Conservation (phyloP, 164 flowering plant genomes). For the Houttuynia cordata region DNA sequence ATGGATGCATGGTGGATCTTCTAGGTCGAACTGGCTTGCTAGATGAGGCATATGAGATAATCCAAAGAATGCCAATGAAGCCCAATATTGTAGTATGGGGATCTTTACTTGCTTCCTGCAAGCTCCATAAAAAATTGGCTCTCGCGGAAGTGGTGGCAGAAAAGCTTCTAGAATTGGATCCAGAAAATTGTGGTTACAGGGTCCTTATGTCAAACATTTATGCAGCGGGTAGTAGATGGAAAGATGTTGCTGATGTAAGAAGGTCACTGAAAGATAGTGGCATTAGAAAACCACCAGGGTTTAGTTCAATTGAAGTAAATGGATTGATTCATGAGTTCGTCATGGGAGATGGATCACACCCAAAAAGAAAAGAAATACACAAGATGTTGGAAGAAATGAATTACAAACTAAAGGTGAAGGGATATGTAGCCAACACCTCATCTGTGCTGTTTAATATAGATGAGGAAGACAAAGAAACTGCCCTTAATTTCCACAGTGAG, state of each 20-base stretch:
- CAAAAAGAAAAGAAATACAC: slow-evolving; percentile 15
- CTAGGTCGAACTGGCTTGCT: slow-evolving; percentile 53
- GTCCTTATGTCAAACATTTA: slow-evolving; percentile 40
- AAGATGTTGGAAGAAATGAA: slow-evolving; percentile 34
- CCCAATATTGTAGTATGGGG: slow-evolving; percentile 45
- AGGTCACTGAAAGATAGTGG: slow-evolving; percentile 26
- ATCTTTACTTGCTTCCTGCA: slow-evolving; percentile 41
- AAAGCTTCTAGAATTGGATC: slow-evolving; percentile 30
- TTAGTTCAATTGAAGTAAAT: slow-evolving; percentile 36
- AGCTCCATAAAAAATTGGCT: slow-evolving; percentile 28
- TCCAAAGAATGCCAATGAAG: slow-evolving; percentile 33
- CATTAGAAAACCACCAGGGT: slow-evolving; percentile 34
- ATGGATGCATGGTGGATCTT: slow-evolving; percentile 59
- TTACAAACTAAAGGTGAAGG: slow-evolving; percentile 27
- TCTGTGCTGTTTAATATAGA: slow-evolving; percentile 28
- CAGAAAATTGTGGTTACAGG: slow-evolving; percentile 33
- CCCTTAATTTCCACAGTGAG: slow-evolving; percentile 37
- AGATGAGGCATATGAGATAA: slow-evolving; percentile 29
- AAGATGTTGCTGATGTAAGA: slow-evolving; percentile 34
- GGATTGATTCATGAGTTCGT: slow-evolving; percentile 30
- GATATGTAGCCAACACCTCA: slow-evolving; percentile 26
- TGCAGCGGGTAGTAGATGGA: slow-evolving; percentile 42
- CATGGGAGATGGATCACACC: slow-evolving; percentile 32
- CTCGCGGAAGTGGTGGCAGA: slow-evolving; percentile 36
- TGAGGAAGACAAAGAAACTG: slow-evolving; percentile 45